Evolutionary conservation across 1,284 basidiomycete species (phyloP).

Genomic region (Cryptococcus sp.): DNA sequence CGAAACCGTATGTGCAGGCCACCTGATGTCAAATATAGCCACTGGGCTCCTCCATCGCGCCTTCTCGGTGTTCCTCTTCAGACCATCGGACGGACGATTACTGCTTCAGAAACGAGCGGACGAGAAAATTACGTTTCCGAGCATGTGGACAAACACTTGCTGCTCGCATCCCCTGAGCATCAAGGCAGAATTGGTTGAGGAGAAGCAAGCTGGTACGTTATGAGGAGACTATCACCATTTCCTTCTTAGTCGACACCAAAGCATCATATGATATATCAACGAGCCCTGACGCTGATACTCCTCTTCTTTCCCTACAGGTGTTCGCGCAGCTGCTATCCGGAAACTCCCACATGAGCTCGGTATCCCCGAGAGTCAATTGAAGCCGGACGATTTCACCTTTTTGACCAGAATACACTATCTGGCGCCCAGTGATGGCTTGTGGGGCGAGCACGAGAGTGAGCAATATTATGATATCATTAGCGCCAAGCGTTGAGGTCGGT

Average conservation of each 20-base stretch:
- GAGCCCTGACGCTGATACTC: neutral
- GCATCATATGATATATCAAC: neutral
- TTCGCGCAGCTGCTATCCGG: slow-evolving; percentile 82
- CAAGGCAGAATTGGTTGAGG: slow-evolving; percentile 74
- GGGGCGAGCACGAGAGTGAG: slow-evolving; percentile 98
- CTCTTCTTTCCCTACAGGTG: slow-evolving; percentile 52
- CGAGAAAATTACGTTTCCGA: slow-evolving; percentile 99
- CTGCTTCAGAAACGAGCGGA: slow-evolving; percentile 90
- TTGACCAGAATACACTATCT: slow-evolving; percentile 97
- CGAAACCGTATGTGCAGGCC: slow-evolving; percentile 61
- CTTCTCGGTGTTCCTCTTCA: slow-evolving; percentile 96
- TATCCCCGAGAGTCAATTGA: slow-evolving; percentile 69
- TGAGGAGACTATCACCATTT: neutral
- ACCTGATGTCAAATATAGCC: slow-evolving; percentile 96
- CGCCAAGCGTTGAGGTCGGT: neutral
- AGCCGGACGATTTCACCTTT: slow-evolving; percentile 87
- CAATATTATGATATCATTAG: slow-evolving; percentile 9
- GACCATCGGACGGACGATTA: slow-evolving; percentile 90
- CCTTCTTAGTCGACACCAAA: neutral
- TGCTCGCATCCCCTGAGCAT: slow-evolving; percentile 88
- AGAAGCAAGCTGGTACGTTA: slow-evolving; percentile 68
- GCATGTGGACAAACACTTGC: slow-evolving; percentile 99
- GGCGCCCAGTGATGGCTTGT: slow-evolving; percentile 85
- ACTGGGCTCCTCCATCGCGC: slow-evolving; percentile 94
- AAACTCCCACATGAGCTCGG: slow-evolving; percentile 98